Evolutionary conservation across 164 flowering plant species (phyloP), one percentile per base, ranked within the genome.

Genomic region (Stephania japonica): DNA sequence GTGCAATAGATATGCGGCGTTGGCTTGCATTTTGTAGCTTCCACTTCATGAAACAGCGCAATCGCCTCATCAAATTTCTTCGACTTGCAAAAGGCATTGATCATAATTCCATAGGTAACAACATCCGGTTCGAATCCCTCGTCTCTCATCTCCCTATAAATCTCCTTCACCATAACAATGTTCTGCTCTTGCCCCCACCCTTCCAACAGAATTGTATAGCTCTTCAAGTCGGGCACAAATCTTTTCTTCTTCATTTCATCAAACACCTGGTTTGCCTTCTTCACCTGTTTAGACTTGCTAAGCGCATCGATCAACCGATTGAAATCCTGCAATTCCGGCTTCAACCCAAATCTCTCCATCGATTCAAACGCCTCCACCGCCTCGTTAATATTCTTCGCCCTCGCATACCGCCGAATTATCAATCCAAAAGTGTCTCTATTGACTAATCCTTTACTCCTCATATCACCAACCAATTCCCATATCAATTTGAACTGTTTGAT

Each of bases 281-380:
- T 78, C 2, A 88, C 91, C 26, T 89, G 72, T 47, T 81, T 78
- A 0, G 94, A 86, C 79, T 94, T 92, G 70, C 94, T 65, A 44
- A 90, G 68, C 12, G 84, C 81, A 78, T 91, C 92, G 16, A 94
- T 71, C 75, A 92, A 78, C 42, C 83, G 71, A 72, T 92, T 92
- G 63, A 80, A 92, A 84, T 92, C 97, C 5, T 82, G 73, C 65
- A 78, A 71, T 27, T 85, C 91, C 0, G 77, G 79, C 74, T 77
- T 81, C 81, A 92, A n/a, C n/a, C 97, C 97, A 68, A 80, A 89
- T 78, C 78, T 78, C 73, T 81, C 84, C 95, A 92, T 89, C 82
- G 67, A 81, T 78, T 89, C 87, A 76, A 91, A 88, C 1, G 97
- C 75, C 53, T 82, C 83, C 1, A 92, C 75, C 0, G 95, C 91